Conservation (phyloP, 169 alveolate species). For the Plasmodium gonderi region DNA sequence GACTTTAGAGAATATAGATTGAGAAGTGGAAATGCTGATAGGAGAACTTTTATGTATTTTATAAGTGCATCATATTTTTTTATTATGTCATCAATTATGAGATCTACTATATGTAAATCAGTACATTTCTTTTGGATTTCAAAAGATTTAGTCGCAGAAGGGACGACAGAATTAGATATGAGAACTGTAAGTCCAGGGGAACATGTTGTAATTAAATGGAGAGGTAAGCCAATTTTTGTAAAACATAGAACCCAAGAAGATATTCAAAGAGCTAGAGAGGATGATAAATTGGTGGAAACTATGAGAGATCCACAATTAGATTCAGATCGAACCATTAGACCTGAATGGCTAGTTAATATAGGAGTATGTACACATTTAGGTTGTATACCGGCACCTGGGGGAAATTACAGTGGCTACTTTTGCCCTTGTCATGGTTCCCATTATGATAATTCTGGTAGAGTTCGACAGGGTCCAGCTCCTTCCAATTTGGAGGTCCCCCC, state of each 20-base stretch:
- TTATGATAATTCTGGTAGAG: conserved; percentile 89
- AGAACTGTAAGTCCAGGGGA: conserved; percentile 87
- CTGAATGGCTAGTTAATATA: conserved; percentile 90
- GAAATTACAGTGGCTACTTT: conserved; percentile 88
- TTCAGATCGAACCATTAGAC: conserved; percentile 85
- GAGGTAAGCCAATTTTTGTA: conserved; percentile 90
- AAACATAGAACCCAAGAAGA: conserved; percentile 88
- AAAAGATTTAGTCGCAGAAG: conserved; percentile 85
- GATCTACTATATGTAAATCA: conserved; percentile 85
- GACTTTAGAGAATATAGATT: conserved; percentile 90
- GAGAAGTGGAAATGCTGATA: conserved; percentile 86
- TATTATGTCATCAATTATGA: conserved; percentile 82
- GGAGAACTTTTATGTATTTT: conserved; percentile 88
- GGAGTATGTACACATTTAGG: conserved; percentile 92
- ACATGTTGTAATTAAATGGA: conserved; percentile 88
- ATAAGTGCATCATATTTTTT: conserved; percentile 85
- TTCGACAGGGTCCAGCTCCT: conserved; percentile 92
- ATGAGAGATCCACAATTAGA: conserved; percentile 91
- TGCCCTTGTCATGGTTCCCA: conserved; percentile 93
- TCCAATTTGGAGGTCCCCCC: conserved; percentile 90
- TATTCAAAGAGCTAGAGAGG: conserved; percentile 87
- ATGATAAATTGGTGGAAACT: conserved; percentile 84
- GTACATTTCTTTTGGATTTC: conserved; percentile 89
- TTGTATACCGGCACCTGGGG: conserved; percentile 88
- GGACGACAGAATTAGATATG: conserved; percentile 88